Conservation (phyloP, 2,329 filamentous ascomycete species). For the Beauveria sp. region DNA sequence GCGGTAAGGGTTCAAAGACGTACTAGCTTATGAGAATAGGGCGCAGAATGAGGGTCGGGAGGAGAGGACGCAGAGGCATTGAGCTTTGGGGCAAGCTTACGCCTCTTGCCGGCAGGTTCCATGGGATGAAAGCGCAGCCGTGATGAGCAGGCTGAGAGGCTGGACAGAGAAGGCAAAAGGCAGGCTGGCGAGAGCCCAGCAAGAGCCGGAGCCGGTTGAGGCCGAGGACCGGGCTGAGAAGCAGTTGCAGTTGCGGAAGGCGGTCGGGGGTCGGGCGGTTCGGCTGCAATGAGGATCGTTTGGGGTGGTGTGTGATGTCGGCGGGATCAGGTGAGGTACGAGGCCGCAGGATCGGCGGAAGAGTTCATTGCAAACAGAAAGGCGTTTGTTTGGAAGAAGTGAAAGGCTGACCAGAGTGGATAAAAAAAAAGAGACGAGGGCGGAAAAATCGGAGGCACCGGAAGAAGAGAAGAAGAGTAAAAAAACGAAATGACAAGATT, state of each 20-base stretch:
- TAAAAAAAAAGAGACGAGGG: neutral
- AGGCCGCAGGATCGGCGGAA: neutral
- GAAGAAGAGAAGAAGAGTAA: neutral
- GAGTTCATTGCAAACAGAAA: neutral
- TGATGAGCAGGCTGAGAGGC: neutral
- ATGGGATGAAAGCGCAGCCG: slow-evolving; percentile 18
- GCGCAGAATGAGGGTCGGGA: slow-evolving; percentile 15
- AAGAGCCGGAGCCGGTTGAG: neutral
- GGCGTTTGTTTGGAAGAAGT: neutral
- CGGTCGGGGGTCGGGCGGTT: neutral
- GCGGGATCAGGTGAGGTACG: slow-evolving; percentile 1
- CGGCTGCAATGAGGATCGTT: neutral
- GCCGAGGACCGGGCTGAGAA: neutral
- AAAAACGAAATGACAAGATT: neutral
- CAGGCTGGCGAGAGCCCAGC: neutral
- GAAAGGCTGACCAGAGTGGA: neutral
- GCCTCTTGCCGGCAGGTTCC: slow-evolving; percentile 36
- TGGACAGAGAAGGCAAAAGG: neutral
- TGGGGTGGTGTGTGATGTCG: neutral
- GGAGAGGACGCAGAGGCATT: slow-evolving; percentile 13
- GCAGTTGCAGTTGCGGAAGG: neutral
- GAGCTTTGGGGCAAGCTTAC: slow-evolving; percentile 37
- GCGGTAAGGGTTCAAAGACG: neutral
- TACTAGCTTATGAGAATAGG: slow-evolving; percentile 15
- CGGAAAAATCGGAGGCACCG: neutral